Evolutionary conservation across 768 basidiomycete species (phyloP), one percentile per base, ranked within the genome.

Genomic region (Ramaria sp.): DNA sequence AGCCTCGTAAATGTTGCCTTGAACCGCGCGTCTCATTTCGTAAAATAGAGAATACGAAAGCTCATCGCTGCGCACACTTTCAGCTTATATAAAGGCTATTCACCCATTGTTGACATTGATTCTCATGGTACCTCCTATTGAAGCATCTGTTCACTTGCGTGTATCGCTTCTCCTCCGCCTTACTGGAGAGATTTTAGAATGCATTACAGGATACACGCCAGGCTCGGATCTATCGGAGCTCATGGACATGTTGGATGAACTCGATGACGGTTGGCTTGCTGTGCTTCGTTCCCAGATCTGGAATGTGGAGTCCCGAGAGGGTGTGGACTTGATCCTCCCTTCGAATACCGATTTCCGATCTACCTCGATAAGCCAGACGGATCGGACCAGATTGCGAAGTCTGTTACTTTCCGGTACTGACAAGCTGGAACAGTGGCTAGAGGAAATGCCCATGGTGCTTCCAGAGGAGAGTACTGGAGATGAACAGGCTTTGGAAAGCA

Each of bases 201-300:
- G 78, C 9, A 75, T 87, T 8, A 68, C 76, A 4, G 83, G 85
- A 5, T 90, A 90, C 62, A 65, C 69, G 2, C 72, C 78, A 0
- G 65, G 71, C 15, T 57, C 67, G 20, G 65, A 69, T 13, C 66
- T 90, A 1, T 73, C 68, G 30, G 69, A 74, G 36, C 71, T 86
- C 5, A 70, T 85, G 24, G 79, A 83, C 57, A 85, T 80, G 70
- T 68, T 89, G 24, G 78, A 81, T 62, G 81, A 86, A 61, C 73
- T 90, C 36, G 88, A 90, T 65, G 74, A 79, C 49, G 84, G 79
- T 0, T 90, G 88, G 88, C 59, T 79, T 13, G 73, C 78, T 16
- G 82, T 85, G 1, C 71, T 90, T 27, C 74, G 74, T 37, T 68
- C 70, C 5, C 81, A 85, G 60, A 71, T 75, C 1, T 90, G 88